Conservation (phyloP, 148 eudicot species). For the Rhododendron kiyosumense region DNA sequence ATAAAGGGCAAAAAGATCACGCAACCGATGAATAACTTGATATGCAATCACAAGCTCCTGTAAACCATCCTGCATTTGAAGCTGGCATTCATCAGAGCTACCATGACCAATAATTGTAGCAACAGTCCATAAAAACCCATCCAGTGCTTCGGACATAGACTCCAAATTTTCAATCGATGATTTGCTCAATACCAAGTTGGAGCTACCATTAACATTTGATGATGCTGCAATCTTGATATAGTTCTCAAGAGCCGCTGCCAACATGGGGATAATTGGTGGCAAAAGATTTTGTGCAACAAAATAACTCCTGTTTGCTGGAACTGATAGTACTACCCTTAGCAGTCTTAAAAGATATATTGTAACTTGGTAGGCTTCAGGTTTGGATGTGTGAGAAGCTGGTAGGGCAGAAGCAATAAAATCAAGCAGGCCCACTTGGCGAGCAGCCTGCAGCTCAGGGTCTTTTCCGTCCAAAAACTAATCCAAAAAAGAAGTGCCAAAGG, state of each 20-base stretch:
- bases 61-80: slow-evolving; percentile 88
- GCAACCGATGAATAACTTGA: slow-evolving; percentile 80
- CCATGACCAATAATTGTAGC: slow-evolving; percentile 62
- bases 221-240: slow-evolving; percentile 92
- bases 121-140: slow-evolving; percentile 74
- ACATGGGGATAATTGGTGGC: slow-evolving; percentile 88
- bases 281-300: slow-evolving; percentile 85
- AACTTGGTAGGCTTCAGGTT: slow-evolving; percentile 96
- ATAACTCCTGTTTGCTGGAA: slow-evolving; percentile 68
- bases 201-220: slow-evolving; percentile 40
- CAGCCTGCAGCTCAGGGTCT: slow-evolving; percentile 84
- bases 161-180: slow-evolving; percentile 63
- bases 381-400: slow-evolving; percentile 94
- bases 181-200: slow-evolving; percentile 41
- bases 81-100: slow-evolving; percentile 60
- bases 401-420: slow-evolving; percentile 94
- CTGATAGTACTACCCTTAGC: slow-evolving; percentile 58
- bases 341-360: slow-evolving; percentile 79
- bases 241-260: slow-evolving; percentile 86
- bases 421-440: slow-evolving; percentile 92
- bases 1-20: slow-evolving; percentile 95
- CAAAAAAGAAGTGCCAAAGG: slow-evolving; percentile 17
- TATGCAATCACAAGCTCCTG: slow-evolving; percentile 79
- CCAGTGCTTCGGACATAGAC: slow-evolving; percentile 71
- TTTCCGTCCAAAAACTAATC: slow-evolving; percentile 85